Evolutionary conservation across 495 filamentous ascomycete genomes (phyloP).

Genomic region (Aspergillus olivimuriae): DNA sequence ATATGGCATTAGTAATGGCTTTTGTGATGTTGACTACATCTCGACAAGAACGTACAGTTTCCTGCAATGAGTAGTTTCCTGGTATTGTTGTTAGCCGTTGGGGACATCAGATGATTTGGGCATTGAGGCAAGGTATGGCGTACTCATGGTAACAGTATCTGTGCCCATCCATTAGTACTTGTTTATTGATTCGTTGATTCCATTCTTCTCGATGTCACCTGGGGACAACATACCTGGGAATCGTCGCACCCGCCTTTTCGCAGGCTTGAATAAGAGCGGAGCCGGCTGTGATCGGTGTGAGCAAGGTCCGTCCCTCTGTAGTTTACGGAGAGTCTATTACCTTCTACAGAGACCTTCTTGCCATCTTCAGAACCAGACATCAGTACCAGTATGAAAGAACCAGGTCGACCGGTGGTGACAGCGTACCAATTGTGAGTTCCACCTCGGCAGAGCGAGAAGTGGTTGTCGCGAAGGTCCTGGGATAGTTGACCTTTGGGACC

Average conservation of each 20-base stretch:
- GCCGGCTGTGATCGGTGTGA: conserved; percentile 45
- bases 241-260: conserved; percentile 89
- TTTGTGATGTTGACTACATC: too few relatives aligned
- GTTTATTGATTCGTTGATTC: too few relatives aligned
- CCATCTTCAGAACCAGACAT: conserved; percentile 56
- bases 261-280: conserved; percentile 97
- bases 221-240: conserved; percentile 59
- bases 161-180: conserved; percentile 34
- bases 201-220: background rate
- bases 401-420: conserved; percentile 16
- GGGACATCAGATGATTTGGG: conserved; percentile 3
- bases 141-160: conserved; percentile 99
- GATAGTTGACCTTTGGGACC: conserved; percentile 53
- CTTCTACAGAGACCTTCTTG: conserved; percentile 93
- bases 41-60: conserved; percentile 57
- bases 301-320: conserved; percentile 15
- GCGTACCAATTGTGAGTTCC: conserved; percentile 86
- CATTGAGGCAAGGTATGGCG: conserved; percentile 14
- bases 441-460: conserved; percentile 73
- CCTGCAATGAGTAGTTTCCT: conserved; percentile 97
- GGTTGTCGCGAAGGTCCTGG: conserved; percentile 70
- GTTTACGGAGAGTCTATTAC: conserved; percentile 38
- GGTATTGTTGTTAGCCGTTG: conserved; percentile 23
- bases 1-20: conserved; percentile 11
- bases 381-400: conserved; percentile 5